Percentiles rank a stretch among this genome's conserved stretches.
Conservation (phyloP, 768 basidiomycete genomes). For the Mycena maculata region DNA sequence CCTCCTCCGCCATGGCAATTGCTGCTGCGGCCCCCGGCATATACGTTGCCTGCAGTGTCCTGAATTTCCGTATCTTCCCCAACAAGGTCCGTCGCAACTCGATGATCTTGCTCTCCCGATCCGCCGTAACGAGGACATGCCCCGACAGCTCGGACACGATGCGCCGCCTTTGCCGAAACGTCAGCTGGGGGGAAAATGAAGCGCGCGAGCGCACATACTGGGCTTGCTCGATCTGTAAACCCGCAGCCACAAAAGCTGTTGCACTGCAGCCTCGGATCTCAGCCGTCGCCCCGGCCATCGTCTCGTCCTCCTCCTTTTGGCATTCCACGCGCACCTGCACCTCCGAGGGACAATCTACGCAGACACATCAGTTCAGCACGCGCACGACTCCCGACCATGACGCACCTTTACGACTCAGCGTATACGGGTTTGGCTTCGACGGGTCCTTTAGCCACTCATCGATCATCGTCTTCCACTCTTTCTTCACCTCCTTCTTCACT, state of each 20-base stretch:
- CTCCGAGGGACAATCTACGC: neutral
- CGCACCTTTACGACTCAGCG: neutral
- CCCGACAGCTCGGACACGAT: too few relatives aligned
- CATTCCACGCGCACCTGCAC: neutral
- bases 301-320: neutral
- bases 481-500: conserved; percentile 1
- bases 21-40: too few relatives aligned
- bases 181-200: too few relatives aligned
- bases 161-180: too few relatives aligned
- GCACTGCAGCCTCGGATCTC: neutral
- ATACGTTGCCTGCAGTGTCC: too few relatives aligned
- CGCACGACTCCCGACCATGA: too few relatives aligned
- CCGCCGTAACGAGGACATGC: too few relatives aligned
- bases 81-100: too few relatives aligned
- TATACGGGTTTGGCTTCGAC: conserved; percentile 5
- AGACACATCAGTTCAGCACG: too few relatives aligned
- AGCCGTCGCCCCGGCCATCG: neutral
- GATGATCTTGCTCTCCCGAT: too few relatives aligned
- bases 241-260: conserved; percentile 15
- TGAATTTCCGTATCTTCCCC: too few relatives aligned
- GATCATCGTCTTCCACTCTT: conserved; percentile 14
- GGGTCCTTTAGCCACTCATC: conserved; percentile 14
- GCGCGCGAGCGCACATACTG: conserved; percentile 31
- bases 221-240: conserved; percentile 23
- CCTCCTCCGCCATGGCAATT: too few relatives aligned